Percentiles rank a stretch among this genome's conserved stretches.
phyloP scores from a whole-genome alignment of 495 filamentous ascomycete species.

The Penicillium subrubescens region DNA sequence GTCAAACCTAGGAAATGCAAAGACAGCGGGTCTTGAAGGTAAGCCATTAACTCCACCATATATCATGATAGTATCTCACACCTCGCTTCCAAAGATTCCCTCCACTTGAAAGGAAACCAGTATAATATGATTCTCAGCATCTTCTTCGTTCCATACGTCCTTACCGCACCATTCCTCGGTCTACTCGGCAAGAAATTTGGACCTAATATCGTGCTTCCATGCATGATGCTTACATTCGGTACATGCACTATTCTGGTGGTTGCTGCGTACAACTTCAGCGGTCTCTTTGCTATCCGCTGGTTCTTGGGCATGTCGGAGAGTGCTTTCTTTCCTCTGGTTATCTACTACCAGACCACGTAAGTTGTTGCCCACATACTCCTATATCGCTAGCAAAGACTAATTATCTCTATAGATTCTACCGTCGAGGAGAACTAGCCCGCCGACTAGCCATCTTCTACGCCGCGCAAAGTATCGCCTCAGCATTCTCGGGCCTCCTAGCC shows the following conservation, averaged over 20 bases:
- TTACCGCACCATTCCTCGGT: conserved; percentile 65
- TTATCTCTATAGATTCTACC: conserved; percentile 56
- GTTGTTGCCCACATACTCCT: not conserved
- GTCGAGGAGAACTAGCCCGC: conserved; percentile 72
- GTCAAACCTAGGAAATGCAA: conserved; percentile 69
- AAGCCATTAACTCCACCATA: conserved; percentile 9
- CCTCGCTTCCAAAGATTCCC: conserved; percentile 36
- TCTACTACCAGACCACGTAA: conserved; percentile 56
- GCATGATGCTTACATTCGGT: conserved; percentile 70
- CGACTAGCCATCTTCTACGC: conserved; percentile 81
- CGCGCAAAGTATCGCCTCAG: conserved; percentile 71
- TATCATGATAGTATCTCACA: not conserved
- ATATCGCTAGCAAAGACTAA: not conserved
- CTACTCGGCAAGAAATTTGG: conserved; percentile 71
- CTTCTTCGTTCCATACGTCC: conserved; percentile 78
- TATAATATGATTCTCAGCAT: conserved; percentile 73
- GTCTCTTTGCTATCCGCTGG: conserved; percentile 60
- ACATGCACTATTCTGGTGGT: conserved; percentile 58
- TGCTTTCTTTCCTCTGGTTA: conserved; percentile 73
- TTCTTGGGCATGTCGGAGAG: conserved; percentile 71
- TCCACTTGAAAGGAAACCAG: conserved; percentile 60
- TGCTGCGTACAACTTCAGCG: conserved; percentile 61
- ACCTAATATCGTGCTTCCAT: conserved; percentile 62
- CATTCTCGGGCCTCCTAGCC: conserved; percentile 72
- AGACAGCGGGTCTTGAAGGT: conserved; percentile 62